These are phyloP conservation scores for Populus euphratica DNA, from an alignment of 345 rosid genomes.

Conservation along the genomic window DNA sequence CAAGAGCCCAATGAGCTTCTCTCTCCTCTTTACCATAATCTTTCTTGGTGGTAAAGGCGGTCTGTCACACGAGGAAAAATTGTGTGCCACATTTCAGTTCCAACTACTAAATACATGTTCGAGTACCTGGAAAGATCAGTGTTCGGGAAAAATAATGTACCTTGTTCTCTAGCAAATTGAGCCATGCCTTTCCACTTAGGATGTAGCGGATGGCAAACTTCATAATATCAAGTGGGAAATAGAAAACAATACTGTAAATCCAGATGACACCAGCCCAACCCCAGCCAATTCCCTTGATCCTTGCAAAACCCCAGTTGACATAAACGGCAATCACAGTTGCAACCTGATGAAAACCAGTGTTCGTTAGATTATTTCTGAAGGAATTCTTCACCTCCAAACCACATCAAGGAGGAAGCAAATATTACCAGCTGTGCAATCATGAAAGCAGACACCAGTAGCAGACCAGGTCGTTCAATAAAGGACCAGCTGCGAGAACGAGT, in stretches of 20 bases:
- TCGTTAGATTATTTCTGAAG: not conserved
- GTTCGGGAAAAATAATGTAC: not conserved
- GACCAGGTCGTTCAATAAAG: constrained; percentile 27
- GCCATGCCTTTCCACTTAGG: constrained; percentile 33
- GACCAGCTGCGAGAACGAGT: constrained; percentile 39
- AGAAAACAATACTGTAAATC: constrained; percentile 25
- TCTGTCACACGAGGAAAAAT: constrained; percentile 8
- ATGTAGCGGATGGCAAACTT: constrained; percentile 29
- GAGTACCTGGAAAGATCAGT: not conserved
- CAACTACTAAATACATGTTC: not conserved
- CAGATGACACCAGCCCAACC: constrained; percentile 37
- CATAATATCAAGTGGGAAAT: constrained; percentile 23
- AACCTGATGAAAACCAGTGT: constrained; percentile 12
- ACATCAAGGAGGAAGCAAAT: not conserved
- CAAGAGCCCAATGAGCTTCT: constrained; percentile 35
- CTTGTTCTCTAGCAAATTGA: constrained; percentile 25
- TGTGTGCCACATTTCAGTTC: not conserved
- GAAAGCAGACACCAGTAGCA: constrained; percentile 24
- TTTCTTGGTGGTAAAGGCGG: constrained; percentile 32
- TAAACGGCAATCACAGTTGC: constrained; percentile 31
- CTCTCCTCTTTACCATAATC: constrained; percentile 31
- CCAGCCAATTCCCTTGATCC: constrained; percentile 29
- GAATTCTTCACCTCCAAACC: not conserved
- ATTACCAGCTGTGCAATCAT: constrained; percentile 30
- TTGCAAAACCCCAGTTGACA: constrained; percentile 31